phyloP scores from a whole-genome alignment of 495 filamentous ascomycete species.

The Penicillium robsamsonii region DNA sequence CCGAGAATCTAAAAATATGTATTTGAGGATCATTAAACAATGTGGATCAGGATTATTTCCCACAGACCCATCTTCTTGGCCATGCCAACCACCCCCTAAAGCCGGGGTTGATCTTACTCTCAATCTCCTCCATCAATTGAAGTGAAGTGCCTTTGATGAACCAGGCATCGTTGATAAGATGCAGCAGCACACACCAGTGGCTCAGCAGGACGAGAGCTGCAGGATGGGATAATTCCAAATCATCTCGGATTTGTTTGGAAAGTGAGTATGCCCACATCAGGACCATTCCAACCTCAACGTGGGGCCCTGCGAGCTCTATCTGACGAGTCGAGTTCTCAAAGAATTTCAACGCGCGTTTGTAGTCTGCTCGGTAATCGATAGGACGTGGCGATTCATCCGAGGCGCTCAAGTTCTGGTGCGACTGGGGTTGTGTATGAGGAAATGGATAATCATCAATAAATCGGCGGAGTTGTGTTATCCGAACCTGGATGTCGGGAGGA shows the following conservation, averaged over 20 bases:
- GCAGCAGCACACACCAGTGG: constrained; percentile 41
- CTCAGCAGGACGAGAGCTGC: constrained; percentile 46
- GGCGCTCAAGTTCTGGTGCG: constrained; percentile 6
- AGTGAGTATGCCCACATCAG: constrained; percentile 44
- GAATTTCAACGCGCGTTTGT: constrained; percentile 12
- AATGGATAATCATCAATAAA: constrained; percentile 25
- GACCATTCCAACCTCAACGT: constrained; percentile 22
- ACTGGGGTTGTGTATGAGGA: constrained; percentile 2
- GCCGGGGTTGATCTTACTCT: constrained; percentile 15
- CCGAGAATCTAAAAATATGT: background rate
- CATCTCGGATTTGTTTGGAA: constrained; percentile 41
- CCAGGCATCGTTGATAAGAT: constrained; percentile 40
- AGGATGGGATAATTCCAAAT: constrained; percentile 43
- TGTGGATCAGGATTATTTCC: background rate
- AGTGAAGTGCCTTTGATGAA: constrained; percentile 35
- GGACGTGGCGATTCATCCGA: background rate
- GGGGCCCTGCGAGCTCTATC: constrained; percentile 21
- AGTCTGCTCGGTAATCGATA: constrained; percentile 18
- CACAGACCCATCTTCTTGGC: constrained; percentile 23
- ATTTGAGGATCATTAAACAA: background rate
- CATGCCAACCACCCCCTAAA: constrained; percentile 26
- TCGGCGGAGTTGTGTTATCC: constrained; percentile 13
- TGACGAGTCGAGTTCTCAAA: constrained; percentile 16
- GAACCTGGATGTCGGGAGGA: constrained; percentile 19
- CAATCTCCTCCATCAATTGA: constrained; percentile 26